Evolutionary conservation across 1,139 yeast genomes (phyloP).

Genomic region (Suhomyces anneliseae): DNA sequence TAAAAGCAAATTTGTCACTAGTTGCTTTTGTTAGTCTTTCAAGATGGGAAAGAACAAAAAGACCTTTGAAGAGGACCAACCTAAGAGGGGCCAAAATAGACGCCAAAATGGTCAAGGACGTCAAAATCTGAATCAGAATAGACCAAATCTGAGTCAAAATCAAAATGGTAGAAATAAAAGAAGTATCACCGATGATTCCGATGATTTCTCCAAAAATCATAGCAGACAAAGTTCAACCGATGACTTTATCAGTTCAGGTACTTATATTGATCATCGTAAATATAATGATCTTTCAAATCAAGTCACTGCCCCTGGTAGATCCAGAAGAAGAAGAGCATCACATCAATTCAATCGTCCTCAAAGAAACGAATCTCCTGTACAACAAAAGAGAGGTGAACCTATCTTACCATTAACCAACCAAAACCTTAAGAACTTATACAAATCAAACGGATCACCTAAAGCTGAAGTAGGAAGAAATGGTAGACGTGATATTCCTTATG

Average conservation of each 20-base stretch:
- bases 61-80: not conserved
- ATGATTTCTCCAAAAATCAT: not conserved
- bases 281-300: slow-evolving; percentile 30
- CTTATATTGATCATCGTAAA: slow-evolving; percentile 37
- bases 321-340: slow-evolving; percentile 29
- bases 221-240: slow-evolving; percentile 10
- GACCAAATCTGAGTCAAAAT: not conserved
- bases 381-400: slow-evolving; percentile 3
- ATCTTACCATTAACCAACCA: slow-evolving; percentile 39
- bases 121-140: not conserved
- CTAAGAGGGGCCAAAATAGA: not conserved
- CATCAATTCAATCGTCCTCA: not conserved
- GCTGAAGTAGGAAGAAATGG: slow-evolving; percentile 7
- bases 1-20: too few relatives aligned
- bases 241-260: slow-evolving; percentile 18
- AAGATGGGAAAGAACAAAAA: not conserved
- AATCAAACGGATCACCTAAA: slow-evolving; percentile 6
- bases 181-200: not conserved
- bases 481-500: slow-evolving; percentile 5
- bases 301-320: slow-evolving; percentile 35
- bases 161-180: not conserved
- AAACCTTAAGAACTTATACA: slow-evolving; percentile 33
- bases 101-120: not conserved
- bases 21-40: not conserved
- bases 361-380: not conserved